These are phyloP conservation scores for Brasilioporus rufonigricans DNA, from an alignment of 768 basidiomycete species.

Conservation along the genomic window DNA sequence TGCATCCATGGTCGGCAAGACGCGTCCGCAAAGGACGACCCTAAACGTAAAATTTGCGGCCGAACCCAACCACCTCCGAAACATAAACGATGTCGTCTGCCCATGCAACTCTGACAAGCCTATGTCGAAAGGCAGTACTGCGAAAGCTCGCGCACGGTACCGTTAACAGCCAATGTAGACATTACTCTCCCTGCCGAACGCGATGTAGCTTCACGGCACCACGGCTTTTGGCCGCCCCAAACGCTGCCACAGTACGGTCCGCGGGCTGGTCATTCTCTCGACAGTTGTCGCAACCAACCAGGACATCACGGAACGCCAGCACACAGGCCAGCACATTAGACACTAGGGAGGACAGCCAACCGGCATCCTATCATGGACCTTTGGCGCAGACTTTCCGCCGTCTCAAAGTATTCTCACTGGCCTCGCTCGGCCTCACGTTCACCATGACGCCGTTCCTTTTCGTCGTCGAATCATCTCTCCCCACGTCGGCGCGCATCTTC, in stretches of 20 bases:
- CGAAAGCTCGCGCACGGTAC: conserved; percentile 4
- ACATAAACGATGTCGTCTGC: conserved; percentile 3
- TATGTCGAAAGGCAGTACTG: conserved; percentile 15
- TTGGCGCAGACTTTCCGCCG: conserved; percentile 68
- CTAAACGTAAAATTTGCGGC: background rate
- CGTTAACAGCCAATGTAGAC: conserved; percentile 3
- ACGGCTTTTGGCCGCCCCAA: background rate
- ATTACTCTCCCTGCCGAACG: conserved; percentile 1
- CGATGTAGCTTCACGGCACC: background rate
- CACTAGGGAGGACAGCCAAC: conserved; percentile 4
- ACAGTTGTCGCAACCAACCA: conserved; percentile 13
- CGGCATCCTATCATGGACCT: conserved; percentile 63
- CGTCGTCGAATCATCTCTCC: conserved; percentile 74
- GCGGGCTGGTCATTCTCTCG: background rate
- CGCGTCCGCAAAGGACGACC: conserved; percentile 11
- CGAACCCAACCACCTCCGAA: background rate
- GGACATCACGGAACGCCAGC: background rate
- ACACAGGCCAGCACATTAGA: conserved; percentile 3
- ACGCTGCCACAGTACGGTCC: background rate
- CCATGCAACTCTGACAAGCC: conserved; percentile 4
- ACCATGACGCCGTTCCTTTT: conserved; percentile 80
- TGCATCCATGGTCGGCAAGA: conserved; percentile 51
- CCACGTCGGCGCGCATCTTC: conserved; percentile 61
- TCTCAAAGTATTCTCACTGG: conserved; percentile 81
- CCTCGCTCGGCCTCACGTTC: conserved; percentile 67